Base-by-base conservation (phyloP, 139 green algal genomes). In the Chlamydomonas asymmetrica region DNA sequence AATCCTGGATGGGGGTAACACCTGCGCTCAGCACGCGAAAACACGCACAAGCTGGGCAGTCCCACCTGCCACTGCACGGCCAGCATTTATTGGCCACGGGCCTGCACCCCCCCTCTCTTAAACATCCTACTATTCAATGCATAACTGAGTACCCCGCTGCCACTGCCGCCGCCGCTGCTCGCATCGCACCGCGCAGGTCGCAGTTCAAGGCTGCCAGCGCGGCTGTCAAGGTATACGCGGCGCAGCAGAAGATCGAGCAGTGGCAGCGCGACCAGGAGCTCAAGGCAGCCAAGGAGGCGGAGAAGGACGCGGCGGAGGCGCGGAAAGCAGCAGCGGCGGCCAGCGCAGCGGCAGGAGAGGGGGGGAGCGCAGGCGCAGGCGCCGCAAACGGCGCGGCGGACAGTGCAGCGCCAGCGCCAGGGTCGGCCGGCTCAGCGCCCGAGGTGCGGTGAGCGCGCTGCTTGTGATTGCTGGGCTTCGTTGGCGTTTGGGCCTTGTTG, bases 191-290 rank as follows among this genome's bases (percentile, higher is more conserved):
- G 3, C 64, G 52, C 75, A 89, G 84, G 78, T 82, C 79, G 4
- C 80, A 91, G 67, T 75, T 93, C 35, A 75, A 82, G 32, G 88
- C 85, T 6, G 84, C 85, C 48, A 86, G 76, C 54, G 84, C 89
- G n/a, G 91, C 88, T 1, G 71, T 95, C 6, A 93, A 90, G 76
- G 86, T 93, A 37, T 88, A 86, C 35, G 54, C 88, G 34, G 82
- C 81, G 37, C 91, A 94, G 74, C 78, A 91, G 62, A 81, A 88
- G 54, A 86, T 96, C 23, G 89, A 92, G 62, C 56, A 56, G 40
- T 81, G 71, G 81, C 73, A 90, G 52, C 77, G 56, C 43, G 75
- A 84, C 39, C 63, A 79, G 67, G 81, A 88, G 5, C 79, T 71
- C 63, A 62, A 76, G 38, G 45, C 31, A 13, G 69, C 69, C 4